A percentile compares a stretch with the other conserved stretches of the same genome.
Conservation (phyloP, 2,329 filamentous ascomycete genomes). For the Pyrenophora seminiperda region DNA sequence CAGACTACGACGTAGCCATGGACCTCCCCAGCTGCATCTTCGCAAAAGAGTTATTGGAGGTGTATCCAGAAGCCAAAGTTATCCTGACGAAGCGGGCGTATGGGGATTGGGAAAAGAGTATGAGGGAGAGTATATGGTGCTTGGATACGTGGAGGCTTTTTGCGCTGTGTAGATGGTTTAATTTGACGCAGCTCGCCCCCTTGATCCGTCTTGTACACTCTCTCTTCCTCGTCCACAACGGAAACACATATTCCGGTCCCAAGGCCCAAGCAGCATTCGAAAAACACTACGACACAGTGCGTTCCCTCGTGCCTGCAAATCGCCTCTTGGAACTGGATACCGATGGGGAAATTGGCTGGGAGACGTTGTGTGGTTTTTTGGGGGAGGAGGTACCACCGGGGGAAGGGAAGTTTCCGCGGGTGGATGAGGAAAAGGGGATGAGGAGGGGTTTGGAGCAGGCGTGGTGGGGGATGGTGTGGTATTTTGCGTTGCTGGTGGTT, state of each 20-base stretch:
- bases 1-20: constrained; percentile 48
- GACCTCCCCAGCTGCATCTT: constrained; percentile 40
- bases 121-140: constrained; percentile 34
- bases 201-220: constrained; percentile 30
- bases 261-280: constrained; percentile 29
- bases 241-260: constrained; percentile 30
- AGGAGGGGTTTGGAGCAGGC: constrained; percentile 20
- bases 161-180: constrained; percentile 21
- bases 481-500: constrained; percentile 24
- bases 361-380: constrained; percentile 38
- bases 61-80: constrained; percentile 43
- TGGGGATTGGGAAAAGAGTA: constrained; percentile 34
- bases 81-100: constrained; percentile 40
- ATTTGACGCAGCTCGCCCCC: constrained; percentile 31
- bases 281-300: constrained; percentile 33
- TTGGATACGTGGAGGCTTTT: constrained; percentile 34
- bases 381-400: constrained; percentile 26
- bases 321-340: constrained; percentile 36
- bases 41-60: constrained; percentile 34
- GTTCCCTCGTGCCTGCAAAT: constrained; percentile 26
- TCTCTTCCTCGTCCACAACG: constrained; percentile 30
- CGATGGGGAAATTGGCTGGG: constrained; percentile 27
- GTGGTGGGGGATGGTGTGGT: constrained; percentile 32
- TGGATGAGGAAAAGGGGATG: constrained; percentile 32
- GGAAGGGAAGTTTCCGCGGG: constrained; percentile 26